Evolutionary conservation across 2,329 filamentous ascomycete genomes (phyloP).

Genomic region (Paracoccidioides brasiliensis): DNA sequence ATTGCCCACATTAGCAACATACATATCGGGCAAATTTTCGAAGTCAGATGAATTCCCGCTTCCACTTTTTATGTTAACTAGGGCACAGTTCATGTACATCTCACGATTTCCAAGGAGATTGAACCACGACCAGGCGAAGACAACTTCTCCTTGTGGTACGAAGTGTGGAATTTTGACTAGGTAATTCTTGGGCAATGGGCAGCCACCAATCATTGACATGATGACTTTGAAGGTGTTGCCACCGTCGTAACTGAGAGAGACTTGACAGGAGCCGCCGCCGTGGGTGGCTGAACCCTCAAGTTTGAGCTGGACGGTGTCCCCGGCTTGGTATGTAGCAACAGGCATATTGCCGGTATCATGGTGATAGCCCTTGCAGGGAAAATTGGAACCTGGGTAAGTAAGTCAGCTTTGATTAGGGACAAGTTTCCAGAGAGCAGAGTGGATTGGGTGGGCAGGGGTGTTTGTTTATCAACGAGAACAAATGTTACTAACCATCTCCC

Average conservation of each 20-base stretch:
- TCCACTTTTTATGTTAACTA: slow-evolving; percentile 44
- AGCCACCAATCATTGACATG: slow-evolving; percentile 48
- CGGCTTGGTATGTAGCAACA: slow-evolving; percentile 50
- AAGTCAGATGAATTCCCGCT: background rate
- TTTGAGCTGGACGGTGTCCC: slow-evolving; percentile 49
- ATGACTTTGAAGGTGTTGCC: slow-evolving; percentile 58
- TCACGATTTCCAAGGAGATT: slow-evolving; percentile 40
- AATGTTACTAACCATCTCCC: slow-evolving; percentile 19
- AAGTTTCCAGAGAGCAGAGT: background rate
- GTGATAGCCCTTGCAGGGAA: slow-evolving; percentile 62
- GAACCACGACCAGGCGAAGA: slow-evolving; percentile 68
- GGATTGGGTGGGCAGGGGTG: background rate
- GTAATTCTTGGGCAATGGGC: slow-evolving; percentile 41
- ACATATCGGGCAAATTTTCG: slow-evolving; percentile 6
- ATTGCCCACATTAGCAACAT: slow-evolving; percentile 7
- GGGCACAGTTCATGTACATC: slow-evolving; percentile 72
- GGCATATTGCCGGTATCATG: slow-evolving; percentile 37
- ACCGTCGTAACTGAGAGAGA: slow-evolving; percentile 60
- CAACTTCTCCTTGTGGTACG: slow-evolving; percentile 45
- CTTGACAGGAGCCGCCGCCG: slow-evolving; percentile 62
- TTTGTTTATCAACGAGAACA: background rate
- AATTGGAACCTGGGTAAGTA: slow-evolving; percentile 43
- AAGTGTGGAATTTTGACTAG: slow-evolving; percentile 54
- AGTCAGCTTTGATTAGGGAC: background rate
- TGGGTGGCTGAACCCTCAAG: slow-evolving; percentile 51